phyloP scores from a whole-genome alignment of 805 yeast species.

The Starmerella cellae region DNA sequence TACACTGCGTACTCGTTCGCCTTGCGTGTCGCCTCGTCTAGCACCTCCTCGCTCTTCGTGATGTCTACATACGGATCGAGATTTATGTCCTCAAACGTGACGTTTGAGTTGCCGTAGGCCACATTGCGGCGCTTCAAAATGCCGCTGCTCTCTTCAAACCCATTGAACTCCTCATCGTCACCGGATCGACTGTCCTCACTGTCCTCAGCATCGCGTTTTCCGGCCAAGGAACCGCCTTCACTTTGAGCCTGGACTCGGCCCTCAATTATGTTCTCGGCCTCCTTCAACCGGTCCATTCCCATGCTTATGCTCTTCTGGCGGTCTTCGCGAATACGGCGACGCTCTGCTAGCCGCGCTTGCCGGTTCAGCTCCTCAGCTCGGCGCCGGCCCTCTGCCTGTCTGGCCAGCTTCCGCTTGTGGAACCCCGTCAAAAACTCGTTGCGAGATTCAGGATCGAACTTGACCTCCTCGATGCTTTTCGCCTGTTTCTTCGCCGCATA shows the following conservation, averaged over 20 bases:
- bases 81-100: slow-evolving; percentile 43
- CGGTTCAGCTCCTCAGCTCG: slow-evolving; percentile 66
- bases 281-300: slow-evolving; percentile 47
- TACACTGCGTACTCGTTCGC: slow-evolving; percentile 72
- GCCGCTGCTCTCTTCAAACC: slow-evolving; percentile 33
- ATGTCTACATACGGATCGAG: slow-evolving; percentile 59
- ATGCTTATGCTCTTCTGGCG: slow-evolving; percentile 51
- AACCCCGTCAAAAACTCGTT: slow-evolving; percentile 82
- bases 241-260: slow-evolving; percentile 22
- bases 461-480: slow-evolving; percentile 63
- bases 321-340: slow-evolving; percentile 59
- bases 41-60: slow-evolving; percentile 49
- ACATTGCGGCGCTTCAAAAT: slow-evolving; percentile 34
- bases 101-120: slow-evolving; percentile 35
- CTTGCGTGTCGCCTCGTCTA: slow-evolving; percentile 58
- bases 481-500: slow-evolving; percentile 56
- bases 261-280: slow-evolving; percentile 31
- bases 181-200: slow-evolving; percentile 19
- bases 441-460: slow-evolving; percentile 56
- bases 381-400: slow-evolving; percentile 76
- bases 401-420: slow-evolving; percentile 79
- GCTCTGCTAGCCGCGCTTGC: slow-evolving; percentile 57
- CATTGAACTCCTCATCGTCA: slow-evolving; percentile 28
- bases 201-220: slow-evolving; percentile 1
- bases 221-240: slow-evolving; percentile 11